A percentile compares a stretch with the other conserved stretches of the same genome.
Conservation (phyloP, 257 asterid species). For the Anisodus tanguticus region DNA sequence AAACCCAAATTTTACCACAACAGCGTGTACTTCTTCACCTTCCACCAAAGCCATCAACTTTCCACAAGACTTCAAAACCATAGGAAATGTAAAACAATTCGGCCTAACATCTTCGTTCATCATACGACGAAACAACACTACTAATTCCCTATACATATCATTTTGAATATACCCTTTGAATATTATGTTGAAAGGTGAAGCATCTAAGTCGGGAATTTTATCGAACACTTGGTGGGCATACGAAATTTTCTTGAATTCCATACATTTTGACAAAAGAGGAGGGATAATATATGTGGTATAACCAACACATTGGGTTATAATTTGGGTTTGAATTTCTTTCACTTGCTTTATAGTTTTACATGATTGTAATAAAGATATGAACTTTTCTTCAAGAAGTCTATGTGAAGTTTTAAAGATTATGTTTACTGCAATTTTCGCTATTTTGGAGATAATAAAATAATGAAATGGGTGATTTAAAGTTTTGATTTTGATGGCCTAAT, state of each 20-base stretch:
- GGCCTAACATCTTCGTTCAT: slow-evolving; percentile 63
- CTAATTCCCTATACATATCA: slow-evolving; percentile 45
- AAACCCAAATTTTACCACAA: slow-evolving; percentile 58
- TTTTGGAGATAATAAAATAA: background rate
- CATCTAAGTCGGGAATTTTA: slow-evolving; percentile 51
- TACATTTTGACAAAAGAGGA: slow-evolving; percentile 58
- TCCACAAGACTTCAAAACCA: slow-evolving; percentile 72
- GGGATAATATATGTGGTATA: slow-evolving; percentile 54
- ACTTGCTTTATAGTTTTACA: slow-evolving; percentile 63
- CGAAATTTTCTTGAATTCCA: slow-evolving; percentile 37
- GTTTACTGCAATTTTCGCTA: slow-evolving; percentile 41
- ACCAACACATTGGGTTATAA: slow-evolving; percentile 48
- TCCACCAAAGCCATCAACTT: slow-evolving; percentile 55
- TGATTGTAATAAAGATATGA: slow-evolving; percentile 54
- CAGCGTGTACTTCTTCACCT: slow-evolving; percentile 70
- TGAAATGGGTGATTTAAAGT: background rate
- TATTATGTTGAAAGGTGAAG: slow-evolving; percentile 72
- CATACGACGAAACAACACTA: slow-evolving; percentile 60
- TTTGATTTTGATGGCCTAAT: background rate
- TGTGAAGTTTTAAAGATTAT: slow-evolving; percentile 29
- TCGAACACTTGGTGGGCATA: slow-evolving; percentile 68
- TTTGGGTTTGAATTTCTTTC: slow-evolving; percentile 70
- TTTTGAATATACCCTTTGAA: slow-evolving; percentile 74
- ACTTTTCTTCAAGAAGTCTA: slow-evolving; percentile 35
- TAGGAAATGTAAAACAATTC: slow-evolving; percentile 68